phyloP scores from a whole-genome alignment of 2,329 filamentous ascomycete species.

The Epichloe brachyelytri region DNA sequence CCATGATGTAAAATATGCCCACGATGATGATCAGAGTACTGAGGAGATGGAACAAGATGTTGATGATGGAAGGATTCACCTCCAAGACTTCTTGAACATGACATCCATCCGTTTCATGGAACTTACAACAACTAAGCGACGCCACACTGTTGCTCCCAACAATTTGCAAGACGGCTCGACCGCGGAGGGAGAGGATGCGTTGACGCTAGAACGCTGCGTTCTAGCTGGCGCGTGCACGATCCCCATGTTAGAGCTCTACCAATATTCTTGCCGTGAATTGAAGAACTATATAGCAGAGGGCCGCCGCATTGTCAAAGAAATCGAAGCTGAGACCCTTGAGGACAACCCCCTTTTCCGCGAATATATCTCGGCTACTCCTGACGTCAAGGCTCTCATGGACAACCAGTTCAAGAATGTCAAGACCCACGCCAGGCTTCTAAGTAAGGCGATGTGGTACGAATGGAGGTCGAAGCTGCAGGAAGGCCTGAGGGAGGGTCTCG shows the following conservation, averaged over 20 bases:
- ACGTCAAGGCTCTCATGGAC: constrained; percentile 80
- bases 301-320: constrained; percentile 75
- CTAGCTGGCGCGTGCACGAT: constrained; percentile 83
- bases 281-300: constrained; percentile 96
- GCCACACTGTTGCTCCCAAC: constrained; percentile 62
- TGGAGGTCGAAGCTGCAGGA: constrained; percentile 85
- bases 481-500: constrained; percentile 68
- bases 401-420: constrained; percentile 97
- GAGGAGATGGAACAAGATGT: constrained; percentile 34
- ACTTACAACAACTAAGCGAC: constrained; percentile 85
- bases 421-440: constrained; percentile 75
- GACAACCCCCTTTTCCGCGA: constrained; percentile 91
- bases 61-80: constrained; percentile 51
- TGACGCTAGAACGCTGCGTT: constrained; percentile 63
- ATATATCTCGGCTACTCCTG: constrained; percentile 73
- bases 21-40: constrained; percentile 27
- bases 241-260: constrained; percentile 87
- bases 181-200: constrained; percentile 33
- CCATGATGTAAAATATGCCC: constrained; percentile 30
- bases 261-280: constrained; percentile 88
- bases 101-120: constrained; percentile 98
- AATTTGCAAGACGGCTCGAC: constrained; percentile 29
- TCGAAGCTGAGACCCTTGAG: constrained; percentile 76
- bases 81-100: constrained; percentile 89
- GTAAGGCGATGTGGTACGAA: constrained; percentile 96